These are phyloP conservation scores for Boletus bicolor DNA, from an alignment of 768 basidiomycete species.

Conservation along the genomic window DNA sequence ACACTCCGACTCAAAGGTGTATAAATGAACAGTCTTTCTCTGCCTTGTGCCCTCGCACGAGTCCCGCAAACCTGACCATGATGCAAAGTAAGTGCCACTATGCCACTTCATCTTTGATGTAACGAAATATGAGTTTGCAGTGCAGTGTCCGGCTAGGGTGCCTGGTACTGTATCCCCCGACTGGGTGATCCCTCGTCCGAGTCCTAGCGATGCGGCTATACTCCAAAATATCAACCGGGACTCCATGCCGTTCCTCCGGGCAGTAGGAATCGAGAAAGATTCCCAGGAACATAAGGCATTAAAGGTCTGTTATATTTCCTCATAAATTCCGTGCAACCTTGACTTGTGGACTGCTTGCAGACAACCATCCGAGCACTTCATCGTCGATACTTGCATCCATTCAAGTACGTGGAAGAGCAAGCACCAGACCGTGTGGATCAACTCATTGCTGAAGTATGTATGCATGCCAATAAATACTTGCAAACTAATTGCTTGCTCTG, in stretches of 20 bases:
- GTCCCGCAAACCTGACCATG: not conserved
- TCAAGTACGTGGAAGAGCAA: slow-evolving; percentile 21
- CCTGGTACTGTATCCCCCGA: not conserved
- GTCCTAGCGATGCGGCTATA: not conserved
- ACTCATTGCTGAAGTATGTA: slow-evolving; percentile 6
- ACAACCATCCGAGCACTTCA: slow-evolving; percentile 4
- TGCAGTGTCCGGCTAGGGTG: not conserved
- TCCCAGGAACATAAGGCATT: slow-evolving; percentile 12
- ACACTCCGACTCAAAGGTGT: not conserved
- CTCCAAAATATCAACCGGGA: not conserved
- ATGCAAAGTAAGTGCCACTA: slow-evolving; percentile 1
- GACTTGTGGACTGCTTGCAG: not conserved
- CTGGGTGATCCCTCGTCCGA: slow-evolving; percentile 4
- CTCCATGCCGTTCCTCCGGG: not conserved
- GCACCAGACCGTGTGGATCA: slow-evolving; percentile 2
- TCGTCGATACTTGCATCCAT: slow-evolving; percentile 5
- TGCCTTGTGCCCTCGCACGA: not conserved
- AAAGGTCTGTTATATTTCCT: not conserved
- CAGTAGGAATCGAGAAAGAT: not conserved
- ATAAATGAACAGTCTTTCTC: not conserved
- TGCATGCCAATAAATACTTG: not conserved
- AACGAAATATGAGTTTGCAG: not conserved
- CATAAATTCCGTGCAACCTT: not conserved
- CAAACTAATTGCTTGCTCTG: not conserved
- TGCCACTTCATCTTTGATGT: not conserved